Percentiles rank a stretch among this genome's conserved stretches.
phyloP scores from a whole-genome alignment of 169 alveolate genomes.

The Eimeria falciformis region DNA sequence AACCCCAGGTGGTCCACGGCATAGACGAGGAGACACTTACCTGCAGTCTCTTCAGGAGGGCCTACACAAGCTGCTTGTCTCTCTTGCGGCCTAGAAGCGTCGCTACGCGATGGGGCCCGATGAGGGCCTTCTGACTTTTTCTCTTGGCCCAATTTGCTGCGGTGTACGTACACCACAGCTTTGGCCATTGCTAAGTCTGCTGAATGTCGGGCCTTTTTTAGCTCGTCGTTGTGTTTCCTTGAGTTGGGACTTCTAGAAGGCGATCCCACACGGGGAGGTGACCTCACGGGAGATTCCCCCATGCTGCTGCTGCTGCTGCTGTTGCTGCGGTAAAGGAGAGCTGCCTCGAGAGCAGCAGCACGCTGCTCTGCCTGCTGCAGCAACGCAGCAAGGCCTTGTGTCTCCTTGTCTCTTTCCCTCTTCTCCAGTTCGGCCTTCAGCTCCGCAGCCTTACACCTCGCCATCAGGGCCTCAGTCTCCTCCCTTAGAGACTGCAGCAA shows the following conservation, averaged over 20 bases:
- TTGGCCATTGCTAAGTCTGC: constrained; percentile 15
- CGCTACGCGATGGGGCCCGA: no score
- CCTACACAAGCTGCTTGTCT: no score
- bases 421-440: neutral
- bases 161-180: constrained; percentile 27
- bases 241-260: neutral
- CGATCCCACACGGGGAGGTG: neutral
- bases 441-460: neutral
- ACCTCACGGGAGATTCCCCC: neutral
- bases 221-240: neutral
- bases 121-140: no score
- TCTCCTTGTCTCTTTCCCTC: neutral
- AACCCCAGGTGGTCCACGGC: no score
- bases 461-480: constrained; percentile 19
- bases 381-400: neutral
- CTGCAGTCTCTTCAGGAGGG: no score
- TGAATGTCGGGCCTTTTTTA: neutral
- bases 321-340: neutral
- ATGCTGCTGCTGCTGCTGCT: constrained; percentile 12
- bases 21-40: no score
- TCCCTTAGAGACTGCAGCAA: neutral
- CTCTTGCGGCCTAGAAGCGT: no score
- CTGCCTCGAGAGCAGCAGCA: neutral
- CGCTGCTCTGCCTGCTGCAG: constrained; percentile 2
- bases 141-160: constrained; percentile 2